Base-by-base conservation (phyloP, 352 stramenopile species). In the Globisporangium solare region DNA sequence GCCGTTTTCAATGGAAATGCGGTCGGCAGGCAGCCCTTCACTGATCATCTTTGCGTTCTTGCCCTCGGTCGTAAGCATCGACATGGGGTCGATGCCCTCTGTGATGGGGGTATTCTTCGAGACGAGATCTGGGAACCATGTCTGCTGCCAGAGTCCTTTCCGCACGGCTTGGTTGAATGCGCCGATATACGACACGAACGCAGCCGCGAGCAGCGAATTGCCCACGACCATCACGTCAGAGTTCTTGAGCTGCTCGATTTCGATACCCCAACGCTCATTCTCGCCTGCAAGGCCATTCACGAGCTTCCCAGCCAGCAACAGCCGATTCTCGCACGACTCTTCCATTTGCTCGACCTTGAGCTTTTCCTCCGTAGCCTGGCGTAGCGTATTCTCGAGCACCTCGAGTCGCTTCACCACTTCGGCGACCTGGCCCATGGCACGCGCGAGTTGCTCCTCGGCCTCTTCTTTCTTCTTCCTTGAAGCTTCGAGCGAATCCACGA, bases 1-100 rank as follows among this genome's bases (percentile, higher is more conserved):
- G 41, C 97, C 94, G 64, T 99, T 99, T 60, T 99, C 96, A 21
- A 99, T 95, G 22, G 92, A 98, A 51, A 99, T 98, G 22, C 96
- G 88, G 79, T 99, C 97, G 41, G 95, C 95, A 8, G 96, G 96
- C 15, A 99, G 69, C 7, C 97, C 97, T 58, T 99, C 94, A 58
- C 88, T 97, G 62, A 98, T 96, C 95, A 99, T 99, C 66, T 98
- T 97, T 5, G 95, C 94, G 55, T 98, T 99, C 64, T 97, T 97
- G 10, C 92, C 93, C 54, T 98, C 95, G 17, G 94, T 98, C 17
- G 95, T 98, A 24, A 99, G 81, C 76, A 99, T 88, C 14, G 88
- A 81, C 15, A 99, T 71, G 21, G 97, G 96, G 60, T 99, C 95
- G 37, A 98, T 96, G 32, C 87, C 86, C 11, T 97, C 88, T 0